These are phyloP conservation scores for Chaetomium cochliodes DNA, from an alignment of 495 filamentous ascomycete genomes.

Conservation along the genomic window DNA sequence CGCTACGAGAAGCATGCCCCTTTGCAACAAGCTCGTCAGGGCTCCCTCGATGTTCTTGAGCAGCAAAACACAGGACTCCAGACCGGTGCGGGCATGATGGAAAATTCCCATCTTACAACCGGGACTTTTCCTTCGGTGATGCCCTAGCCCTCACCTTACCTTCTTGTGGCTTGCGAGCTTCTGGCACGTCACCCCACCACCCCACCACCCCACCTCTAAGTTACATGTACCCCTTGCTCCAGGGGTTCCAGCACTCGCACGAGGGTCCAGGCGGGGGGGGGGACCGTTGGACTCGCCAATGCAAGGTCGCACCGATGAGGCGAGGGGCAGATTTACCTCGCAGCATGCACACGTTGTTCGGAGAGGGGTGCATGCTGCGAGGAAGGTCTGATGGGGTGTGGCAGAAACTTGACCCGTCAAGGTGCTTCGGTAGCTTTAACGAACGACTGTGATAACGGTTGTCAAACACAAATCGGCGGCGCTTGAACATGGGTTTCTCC, in stretches of 20 bases:
- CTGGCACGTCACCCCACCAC: slow-evolving; percentile 18
- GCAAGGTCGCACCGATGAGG: slow-evolving; percentile 28
- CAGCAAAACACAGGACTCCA: neutral
- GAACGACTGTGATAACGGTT: neutral
- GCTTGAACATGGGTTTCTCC: no score
- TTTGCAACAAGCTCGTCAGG: neutral
- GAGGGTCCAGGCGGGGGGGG: slow-evolving; percentile 24
- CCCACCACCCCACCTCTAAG: slow-evolving; percentile 21
- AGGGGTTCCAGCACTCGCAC: slow-evolving; percentile 5
- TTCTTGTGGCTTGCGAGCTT: slow-evolving; percentile 11
- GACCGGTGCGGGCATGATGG: neutral
- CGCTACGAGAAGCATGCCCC: neutral
- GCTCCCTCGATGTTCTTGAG: neutral
- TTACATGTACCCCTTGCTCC: slow-evolving; percentile 19
- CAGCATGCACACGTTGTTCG: slow-evolving; percentile 38
- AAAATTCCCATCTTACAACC: neutral
- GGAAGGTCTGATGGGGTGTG: slow-evolving; percentile 11
- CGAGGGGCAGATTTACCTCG: slow-evolving; percentile 34
- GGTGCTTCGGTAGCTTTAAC: slow-evolving; percentile 17
- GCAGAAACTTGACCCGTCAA: slow-evolving; percentile 25
- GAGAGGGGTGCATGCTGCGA: slow-evolving; percentile 20
- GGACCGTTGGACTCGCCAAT: slow-evolving; percentile 28
- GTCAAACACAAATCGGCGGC: no score
- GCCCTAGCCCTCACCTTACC: neutral
- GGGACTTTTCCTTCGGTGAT: neutral